These are phyloP conservation scores for Candida ortonii DNA, from an alignment of 805 yeast genomes.

Conservation along the genomic window DNA sequence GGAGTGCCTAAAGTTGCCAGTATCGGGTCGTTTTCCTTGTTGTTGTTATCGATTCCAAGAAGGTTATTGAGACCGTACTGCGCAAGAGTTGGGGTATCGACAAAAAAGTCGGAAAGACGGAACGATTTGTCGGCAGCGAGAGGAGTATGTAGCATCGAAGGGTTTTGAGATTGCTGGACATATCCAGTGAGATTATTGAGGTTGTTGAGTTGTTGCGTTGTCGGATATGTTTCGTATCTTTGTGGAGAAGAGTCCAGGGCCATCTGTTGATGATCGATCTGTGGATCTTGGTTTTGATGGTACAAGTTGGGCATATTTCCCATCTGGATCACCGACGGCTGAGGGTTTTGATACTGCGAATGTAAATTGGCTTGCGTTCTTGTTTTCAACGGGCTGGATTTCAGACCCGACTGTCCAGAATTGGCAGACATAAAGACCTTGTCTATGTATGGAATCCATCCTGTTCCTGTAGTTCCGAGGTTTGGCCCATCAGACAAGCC, in stretches of 20 bases:
- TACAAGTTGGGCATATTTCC: constrained; percentile 5
- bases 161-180: constrained; percentile 4
- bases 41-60: constrained; percentile 18
- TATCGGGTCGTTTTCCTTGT: constrained; percentile 25
- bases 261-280: background rate
- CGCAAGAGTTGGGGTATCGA: constrained; percentile 24
- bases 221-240: constrained; percentile 8
- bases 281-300: background rate
- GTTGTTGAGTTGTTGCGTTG: constrained; percentile 1
- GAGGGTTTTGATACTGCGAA: constrained; percentile 2
- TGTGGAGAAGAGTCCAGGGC: constrained; percentile 19
- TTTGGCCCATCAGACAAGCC: constrained; percentile 4
- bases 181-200: constrained; percentile 1
- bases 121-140: constrained; percentile 22
- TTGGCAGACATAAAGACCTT: constrained; percentile 18
- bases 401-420: constrained; percentile 2
- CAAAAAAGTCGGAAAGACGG: constrained; percentile 21
- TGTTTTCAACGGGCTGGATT: constrained; percentile 12
- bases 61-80: constrained; percentile 19
- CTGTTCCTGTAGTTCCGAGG: constrained; percentile 14
- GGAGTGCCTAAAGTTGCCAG: constrained; percentile 23
- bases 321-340: constrained; percentile 6
- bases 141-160: constrained; percentile 17
- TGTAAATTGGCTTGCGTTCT: constrained; percentile 5
- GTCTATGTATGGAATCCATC: constrained; percentile 31